Evolutionary conservation across 768 basidiomycete species (phyloP), one percentile per base, ranked within the genome.

Genomic region (Leccinum subgranulosum): DNA sequence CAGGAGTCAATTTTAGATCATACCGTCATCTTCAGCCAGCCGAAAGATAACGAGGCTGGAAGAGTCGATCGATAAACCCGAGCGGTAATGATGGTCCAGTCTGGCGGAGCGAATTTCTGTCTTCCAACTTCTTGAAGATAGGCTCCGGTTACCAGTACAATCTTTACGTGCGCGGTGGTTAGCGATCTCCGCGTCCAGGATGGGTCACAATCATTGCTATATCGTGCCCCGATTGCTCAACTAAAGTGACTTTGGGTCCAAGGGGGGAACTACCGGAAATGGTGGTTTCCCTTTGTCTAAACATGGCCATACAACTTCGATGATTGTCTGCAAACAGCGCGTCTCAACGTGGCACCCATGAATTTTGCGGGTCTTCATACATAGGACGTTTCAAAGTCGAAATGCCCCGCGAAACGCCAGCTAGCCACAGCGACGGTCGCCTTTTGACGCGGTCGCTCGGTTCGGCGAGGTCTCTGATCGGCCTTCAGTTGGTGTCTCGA

Each of bases 401-500:
- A 33, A 66, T 64, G 60, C 14, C 53, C 29, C 53, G 49, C 45
- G 25, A 54, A 41, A 23, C 34, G 7, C 29, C 54, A 45, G 4
- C 53, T 12, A 47, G 14, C 14, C 33, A 55, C 45, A 49, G 45
- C 41, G 57, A 62, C 25, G 34, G 51, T 54, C 59, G 53, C 12
- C 66, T 74, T 28, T 48, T 74, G 59, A 51, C 60, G 14, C 67
- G 58, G 25, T 74, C 71, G 9, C 60, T 85, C 2, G 66, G 76
- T 6, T 79, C 81, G 6, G 77, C 76, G 14, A 76, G 79, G 14
- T 88, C 88, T 27, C 82, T 99, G 31, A 86, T 99, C 61, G 83
- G 84, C 29, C 84, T 98, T 17, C 97, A 98, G 67, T 78, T 97
- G 31, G 77, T 88, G 55, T 91, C 94, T 52, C 83, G 97, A 0